Base-by-base conservation (phyloP, 139 green algal genomes). In the Edaphochlamys debaryana region DNA sequence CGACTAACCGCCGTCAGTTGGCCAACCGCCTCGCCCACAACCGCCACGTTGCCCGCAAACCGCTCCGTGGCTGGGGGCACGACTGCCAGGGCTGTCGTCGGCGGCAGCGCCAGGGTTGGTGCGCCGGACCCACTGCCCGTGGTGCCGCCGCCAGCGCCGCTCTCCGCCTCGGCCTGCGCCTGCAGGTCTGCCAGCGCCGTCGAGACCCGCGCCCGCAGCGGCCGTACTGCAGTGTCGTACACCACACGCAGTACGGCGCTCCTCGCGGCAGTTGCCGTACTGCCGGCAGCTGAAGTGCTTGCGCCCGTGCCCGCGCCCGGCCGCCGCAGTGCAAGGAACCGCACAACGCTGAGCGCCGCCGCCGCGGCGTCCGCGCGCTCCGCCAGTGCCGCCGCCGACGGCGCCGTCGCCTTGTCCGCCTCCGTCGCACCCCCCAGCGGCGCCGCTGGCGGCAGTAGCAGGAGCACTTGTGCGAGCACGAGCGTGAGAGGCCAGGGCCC, bases 261-360 rank as follows among this genome's bases (percentile, higher is more conserved):
- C 27, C 58, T 8, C 42, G 62, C 42, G 23, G n/a, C 15, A 17
- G 40, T 40, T 60, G n/a, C n/a, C 41, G 11, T 40, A 17, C 29
- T 27, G 6, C 30, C n/a, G 1, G 45, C 30, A 9, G 45, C 30
- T 34, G 17, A 23, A 45, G 19, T 48, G 32, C 48, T 38, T 60
- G 27, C n/a, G 25, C 37, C 5, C 30, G 45, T 41, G 40, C n/a
- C 34, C 13, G 29, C 34, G 75, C 75, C 2, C n/a, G 29, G 5
- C 38, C 32, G n/a, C n/a, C 63, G 29, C 32, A 82, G 76, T 9
- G 41, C 40, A 42, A 82, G n/a, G 63, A 82, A 82, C 34, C 76
- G 76, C 41, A 82, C 42, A 30, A 82, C 62, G 41, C 76, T 82
- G 27, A 82, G 54, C n/a, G 76, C 76, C 27, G 76, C 62, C n/a